Percentiles rank a stretch among this genome's conserved stretches.
Evolutionary conservation across 2,329 filamentous ascomycete genomes (phyloP).

Genomic region (Hypoxylon sp.): DNA sequence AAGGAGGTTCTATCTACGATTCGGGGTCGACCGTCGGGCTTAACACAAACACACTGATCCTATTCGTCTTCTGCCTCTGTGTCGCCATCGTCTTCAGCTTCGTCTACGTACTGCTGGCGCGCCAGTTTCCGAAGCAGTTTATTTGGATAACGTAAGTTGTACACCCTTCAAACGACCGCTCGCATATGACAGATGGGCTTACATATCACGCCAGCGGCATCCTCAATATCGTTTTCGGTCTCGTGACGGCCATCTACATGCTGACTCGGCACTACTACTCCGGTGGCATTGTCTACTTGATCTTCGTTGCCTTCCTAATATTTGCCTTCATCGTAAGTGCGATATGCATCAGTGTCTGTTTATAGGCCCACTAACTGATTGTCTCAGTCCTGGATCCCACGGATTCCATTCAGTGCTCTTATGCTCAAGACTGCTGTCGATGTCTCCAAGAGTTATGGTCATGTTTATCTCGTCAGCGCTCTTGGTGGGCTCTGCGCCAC

Average conservation of each 20-base stretch:
- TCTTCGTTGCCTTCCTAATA: slow-evolving; percentile 82
- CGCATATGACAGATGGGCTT: neutral
- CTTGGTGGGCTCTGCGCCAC: slow-evolving; percentile 80
- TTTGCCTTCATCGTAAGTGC: slow-evolving; percentile 73
- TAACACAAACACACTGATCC: slow-evolving; percentile 83
- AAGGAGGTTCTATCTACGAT: slow-evolving; percentile 77
- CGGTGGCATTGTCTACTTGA: slow-evolving; percentile 84
- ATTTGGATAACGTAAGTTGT: slow-evolving; percentile 77
- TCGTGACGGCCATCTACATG: slow-evolving; percentile 90
- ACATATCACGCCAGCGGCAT: slow-evolving; percentile 62
- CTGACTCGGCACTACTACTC: slow-evolving; percentile 78
- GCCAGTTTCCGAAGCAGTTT: slow-evolving; percentile 84
- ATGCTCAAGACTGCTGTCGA: slow-evolving; percentile 90
- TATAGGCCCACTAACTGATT: neutral
- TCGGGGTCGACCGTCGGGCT: slow-evolving; percentile 70
- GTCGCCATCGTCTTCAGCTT: slow-evolving; percentile 79
- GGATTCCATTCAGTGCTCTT: slow-evolving; percentile 89
- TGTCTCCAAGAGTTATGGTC: slow-evolving; percentile 81
- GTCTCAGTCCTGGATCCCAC: slow-evolving; percentile 76
- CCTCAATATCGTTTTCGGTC: slow-evolving; percentile 81
- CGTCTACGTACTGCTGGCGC: slow-evolving; percentile 77
- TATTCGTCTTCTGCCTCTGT: slow-evolving; percentile 81
- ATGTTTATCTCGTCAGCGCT: slow-evolving; percentile 87
- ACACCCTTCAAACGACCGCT: neutral
- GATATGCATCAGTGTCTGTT: neutral